These are phyloP conservation scores for Climacium dendroides DNA, from an alignment of 225 moss, liverwort and hornwort species.

Conservation along the genomic window DNA sequence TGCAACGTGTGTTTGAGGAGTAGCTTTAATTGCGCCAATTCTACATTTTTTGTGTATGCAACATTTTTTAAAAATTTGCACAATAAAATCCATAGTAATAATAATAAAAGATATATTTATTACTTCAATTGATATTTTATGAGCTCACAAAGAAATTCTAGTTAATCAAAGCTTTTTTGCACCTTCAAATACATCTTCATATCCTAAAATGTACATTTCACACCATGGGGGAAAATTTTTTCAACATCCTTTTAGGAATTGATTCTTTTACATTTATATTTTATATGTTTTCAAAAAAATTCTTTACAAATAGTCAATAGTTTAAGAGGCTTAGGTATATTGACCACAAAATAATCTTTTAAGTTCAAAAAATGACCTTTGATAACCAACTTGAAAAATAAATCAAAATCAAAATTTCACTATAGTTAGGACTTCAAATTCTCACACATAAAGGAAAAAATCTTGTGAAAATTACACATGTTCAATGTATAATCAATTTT, in stretches of 20 bases:
- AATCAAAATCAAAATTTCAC: too few species aligned
- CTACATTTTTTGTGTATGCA: accelerated
- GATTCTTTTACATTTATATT: too few species aligned
- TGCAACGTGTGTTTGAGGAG: too few species aligned
- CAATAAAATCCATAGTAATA: not conserved
- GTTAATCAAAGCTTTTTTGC: not conserved
- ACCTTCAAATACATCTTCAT: not conserved
- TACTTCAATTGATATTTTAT: not conserved
- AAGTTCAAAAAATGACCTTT: too few species aligned
- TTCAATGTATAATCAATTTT: not conserved
- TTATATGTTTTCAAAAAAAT: accelerated
- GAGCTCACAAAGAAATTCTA: not conserved
- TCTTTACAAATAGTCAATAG: not conserved
- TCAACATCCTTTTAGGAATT: not conserved
- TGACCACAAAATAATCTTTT: not conserved
- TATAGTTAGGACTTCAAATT: too few species aligned
- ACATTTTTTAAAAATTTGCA: not conserved
- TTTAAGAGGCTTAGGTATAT: not conserved
- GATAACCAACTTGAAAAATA: accelerated
- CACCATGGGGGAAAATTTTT: not conserved
- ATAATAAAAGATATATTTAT: not conserved
- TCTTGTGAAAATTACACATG: not conserved
- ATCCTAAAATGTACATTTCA: not conserved
- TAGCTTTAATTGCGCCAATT: too few species aligned
- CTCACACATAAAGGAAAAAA: too few species aligned